Base-by-base conservation (phyloP, 2,329 filamentous ascomycete species). In the Tolypocladium endophyticum region DNA sequence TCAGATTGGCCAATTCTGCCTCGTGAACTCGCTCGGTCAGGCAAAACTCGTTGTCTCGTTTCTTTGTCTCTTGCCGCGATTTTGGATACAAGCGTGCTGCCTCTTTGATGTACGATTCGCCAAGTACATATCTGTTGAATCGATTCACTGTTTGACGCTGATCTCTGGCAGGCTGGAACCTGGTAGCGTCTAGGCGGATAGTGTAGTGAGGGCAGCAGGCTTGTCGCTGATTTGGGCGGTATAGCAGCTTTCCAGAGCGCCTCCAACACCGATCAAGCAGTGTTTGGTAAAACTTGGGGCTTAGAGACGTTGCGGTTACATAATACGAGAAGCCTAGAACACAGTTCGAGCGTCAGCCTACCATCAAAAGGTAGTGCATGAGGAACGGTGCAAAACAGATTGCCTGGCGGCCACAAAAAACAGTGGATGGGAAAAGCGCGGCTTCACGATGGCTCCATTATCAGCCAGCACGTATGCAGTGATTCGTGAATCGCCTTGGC, bases 171-270 rank as follows among this genome's bases (percentile, higher is more conserved):
- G 89, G 78, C 64, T 82, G 85, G 73, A 89, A 89, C 45, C 79
- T 75, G 55, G 77, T 72, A 30, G 85, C 84, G 66, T 90, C 87
- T 25, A 92, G 78, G 55, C 89, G 85, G 58, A 94, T 86, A 1
- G 89, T 92, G 71, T 93, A 97, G 69, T 97, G 92, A 53, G 92
- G 92, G 72, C 94, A 99, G 69, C 94, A 99, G 62, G 91, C 89
- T 60, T 86, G 80, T 61, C 82, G 81, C 67, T 90, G 86, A 72
- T 94, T 88, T 18, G 90, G 89, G 62, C 90, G 85, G 73, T 94
- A 94, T 56, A 94, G 77, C 11, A 91, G 77, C 35, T 76, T 84
- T 20, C 83, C 86, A 43, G 86, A 92, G 63, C 89, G 82, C 71
- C 90, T 87, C 89, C 89, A 94, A 62, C 87, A 89, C 64, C 88